phyloP scores from a whole-genome alignment of 225 moss, liverwort and hornwort species.

The Bryum argenteum region DNA sequence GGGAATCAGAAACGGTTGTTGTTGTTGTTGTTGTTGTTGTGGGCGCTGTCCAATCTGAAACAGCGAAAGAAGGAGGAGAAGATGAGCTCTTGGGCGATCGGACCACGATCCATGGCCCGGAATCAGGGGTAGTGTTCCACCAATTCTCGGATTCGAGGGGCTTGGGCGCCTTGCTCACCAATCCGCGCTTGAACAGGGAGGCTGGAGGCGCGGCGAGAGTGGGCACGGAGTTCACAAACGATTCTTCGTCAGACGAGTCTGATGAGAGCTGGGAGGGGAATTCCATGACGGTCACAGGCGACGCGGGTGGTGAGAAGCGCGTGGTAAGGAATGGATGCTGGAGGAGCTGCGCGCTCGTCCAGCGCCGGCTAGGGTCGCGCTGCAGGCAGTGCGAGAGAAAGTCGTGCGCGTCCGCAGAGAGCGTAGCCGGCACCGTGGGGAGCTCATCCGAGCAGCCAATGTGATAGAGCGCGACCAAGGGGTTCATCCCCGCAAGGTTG shows the following conservation, averaged over 20 bases:
- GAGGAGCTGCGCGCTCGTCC: conserved; percentile 77
- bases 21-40: neutral
- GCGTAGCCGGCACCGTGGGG: conserved; percentile 65
- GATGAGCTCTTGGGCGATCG: conserved; percentile 65
- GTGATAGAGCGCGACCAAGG: conserved; percentile 79
- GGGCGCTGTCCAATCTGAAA: conserved; percentile 38
- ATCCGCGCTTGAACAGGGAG: conserved; percentile 56
- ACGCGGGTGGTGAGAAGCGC: conserved; percentile 27
- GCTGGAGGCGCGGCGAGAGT: conserved; percentile 56
- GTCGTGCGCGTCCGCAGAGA: conserved; percentile 75
- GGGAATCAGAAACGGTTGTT: conserved; percentile 11
- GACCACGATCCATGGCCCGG: conserved; percentile 83
- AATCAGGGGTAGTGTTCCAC: conserved; percentile 68
- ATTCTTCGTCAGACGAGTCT: conserved; percentile 31
- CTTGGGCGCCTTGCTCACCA: conserved; percentile 39
- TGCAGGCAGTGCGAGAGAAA: conserved; percentile 84
- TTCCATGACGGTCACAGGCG: conserved; percentile 62
- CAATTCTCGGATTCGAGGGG: conserved; percentile 46
- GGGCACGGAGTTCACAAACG: conserved; percentile 68
- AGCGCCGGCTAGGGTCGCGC: conserved; percentile 75
- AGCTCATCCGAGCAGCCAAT: conserved; percentile 83
- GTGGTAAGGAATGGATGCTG: conserved; percentile 77
- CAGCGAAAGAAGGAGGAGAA: conserved; percentile 2
- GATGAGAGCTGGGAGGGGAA: conserved; percentile 27
- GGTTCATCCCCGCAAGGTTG: conserved; percentile 63